Base-by-base conservation (phyloP, 768 basidiomycete genomes). In the Pleurotus citrinopileatus region DNA sequence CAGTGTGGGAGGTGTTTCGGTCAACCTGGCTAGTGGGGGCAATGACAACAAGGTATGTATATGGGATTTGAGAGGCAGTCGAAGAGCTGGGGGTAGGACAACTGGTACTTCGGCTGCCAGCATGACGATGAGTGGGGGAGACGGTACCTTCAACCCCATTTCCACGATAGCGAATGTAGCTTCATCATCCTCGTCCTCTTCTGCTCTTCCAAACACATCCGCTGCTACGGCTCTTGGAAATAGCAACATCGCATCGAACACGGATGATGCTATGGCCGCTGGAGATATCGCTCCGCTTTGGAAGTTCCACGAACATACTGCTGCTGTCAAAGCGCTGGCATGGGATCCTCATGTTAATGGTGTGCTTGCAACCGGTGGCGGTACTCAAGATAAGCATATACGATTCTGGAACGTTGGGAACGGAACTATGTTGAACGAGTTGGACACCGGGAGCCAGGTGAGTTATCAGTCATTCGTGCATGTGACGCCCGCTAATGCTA, bases 41-140 rank as follows among this genome's bases (percentile, higher is more conserved):
- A 99, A 99, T 66, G 96, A 99, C 70, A 99, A 99, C 72, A 98
- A 98, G 73, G 91, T 99, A 15, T 94, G 92, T 62, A 94, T 99
- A 51, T 99, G 95, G 92, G 94, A 98, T 65, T 72, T 93, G 52
- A 78, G 90, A 53, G 89, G 87, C 7, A 80, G 82, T 4, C 74
- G 75, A 60, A 68, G 82, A 43, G 69, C 72, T 22, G 68, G 69
- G 9, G 61, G 63, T 2, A 53, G 58, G 9, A 64, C 63, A 45
- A 67, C 63, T 20, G 54, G 62, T 0, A 61, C 52, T 1, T 63
- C 61, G 5, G 61, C 60, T 2, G 58, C 63, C 19, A 57, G 57
- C 28, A 48, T 61, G 2, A 59, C 61, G 40, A 57, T 53, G 54
- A 60, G 61, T 17, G 64, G 61, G 13, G 68, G 70, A 3, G 71